Evolutionary conservation across 31 red algal species (phyloP), one percentile per base, ranked within the genome.

Genomic region (Porphyra umbilicalis): DNA sequence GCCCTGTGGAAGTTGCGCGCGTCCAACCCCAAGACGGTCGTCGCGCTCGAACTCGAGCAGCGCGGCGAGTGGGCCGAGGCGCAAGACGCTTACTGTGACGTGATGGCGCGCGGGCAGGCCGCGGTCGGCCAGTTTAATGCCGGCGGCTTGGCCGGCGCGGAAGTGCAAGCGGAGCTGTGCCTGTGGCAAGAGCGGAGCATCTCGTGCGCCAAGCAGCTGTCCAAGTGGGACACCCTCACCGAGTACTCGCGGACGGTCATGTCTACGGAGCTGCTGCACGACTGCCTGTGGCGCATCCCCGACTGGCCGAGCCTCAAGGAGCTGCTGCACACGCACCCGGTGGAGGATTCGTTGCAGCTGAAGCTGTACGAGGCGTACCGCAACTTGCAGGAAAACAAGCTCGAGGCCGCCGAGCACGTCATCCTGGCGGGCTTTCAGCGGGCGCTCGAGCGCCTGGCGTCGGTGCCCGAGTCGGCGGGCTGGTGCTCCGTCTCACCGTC

Each of bases 141-240:
- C 31, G 46, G 39, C 10, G 57, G 57, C 29, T 0, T 74, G 8
- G 57, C 81, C 81, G 81, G 44, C 44, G 84, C 35, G n/a, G 40
- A 74, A n/a, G 34, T 33, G 15, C 81, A 75, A 34, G 76, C 84
- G 10, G 94, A 97, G 75, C 39, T 89, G 57, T 81, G 76, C 35
- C 83, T 98, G 78, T 98, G 92, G 89, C 94, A 99, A 75, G 97
- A 99, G 34, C 86, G 90, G 38, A 97, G 98, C 94, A 88, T 97
- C 78, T 84, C 92, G 16, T 95, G 98, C 85, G 94, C 98, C 29
- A 83, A 89, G 81, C 89, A 95, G 35, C 82, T 99, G 20, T 93
- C 89, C 83, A 95, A 99, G 77, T 99, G 98, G 98, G 98, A 99
- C 37, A 88, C 93, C 0, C 85, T 99, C 6, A 97, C 94, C 75